A percentile compares a stretch with the other conserved stretches of the same genome.
Evolutionary conservation across 2,329 filamentous ascomycete genomes (phyloP).

Genomic region (Fusarium nematophilum): DNA sequence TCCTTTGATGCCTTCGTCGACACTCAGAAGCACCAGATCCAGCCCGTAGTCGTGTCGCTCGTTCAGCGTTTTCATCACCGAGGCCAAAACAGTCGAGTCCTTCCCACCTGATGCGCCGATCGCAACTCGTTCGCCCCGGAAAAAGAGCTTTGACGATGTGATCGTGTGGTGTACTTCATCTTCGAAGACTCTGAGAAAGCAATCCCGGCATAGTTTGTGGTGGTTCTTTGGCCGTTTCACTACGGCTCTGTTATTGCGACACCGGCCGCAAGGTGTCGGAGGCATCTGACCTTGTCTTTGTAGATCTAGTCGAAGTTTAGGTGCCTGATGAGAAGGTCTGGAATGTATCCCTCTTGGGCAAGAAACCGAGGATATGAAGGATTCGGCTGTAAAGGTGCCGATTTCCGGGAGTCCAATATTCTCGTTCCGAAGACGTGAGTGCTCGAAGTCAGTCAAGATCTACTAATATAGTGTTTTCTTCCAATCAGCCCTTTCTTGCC

Average conservation of each 20-base stretch:
- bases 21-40: constrained; percentile 86
- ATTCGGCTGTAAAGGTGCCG: neutral
- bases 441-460: neutral
- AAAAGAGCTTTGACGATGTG: constrained; percentile 81
- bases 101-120: constrained; percentile 98
- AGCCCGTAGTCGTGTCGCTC: constrained; percentile 89
- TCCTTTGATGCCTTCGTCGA: constrained; percentile 97
- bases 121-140: constrained; percentile 84
- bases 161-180: constrained; percentile 96
- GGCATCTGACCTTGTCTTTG: constrained; percentile 67
- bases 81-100: constrained; percentile 95
- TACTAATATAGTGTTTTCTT: constrained; percentile 16
- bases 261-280: constrained; percentile 79
- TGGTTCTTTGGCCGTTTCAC: constrained; percentile 96
- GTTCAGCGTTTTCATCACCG: constrained; percentile 93
- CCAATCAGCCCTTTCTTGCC: constrained; percentile 5
- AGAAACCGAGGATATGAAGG: neutral
- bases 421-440: neutral
- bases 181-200: constrained; percentile 90
- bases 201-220: constrained; percentile 89
- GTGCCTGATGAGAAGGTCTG: neutral
- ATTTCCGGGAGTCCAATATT: too few relatives aligned
- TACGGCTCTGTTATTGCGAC: constrained; percentile 80
- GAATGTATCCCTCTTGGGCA: neutral
- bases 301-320: neutral